phyloP scores from a whole-genome alignment of 2,329 filamentous ascomycete species.

The Hypoxylon sp. region DNA sequence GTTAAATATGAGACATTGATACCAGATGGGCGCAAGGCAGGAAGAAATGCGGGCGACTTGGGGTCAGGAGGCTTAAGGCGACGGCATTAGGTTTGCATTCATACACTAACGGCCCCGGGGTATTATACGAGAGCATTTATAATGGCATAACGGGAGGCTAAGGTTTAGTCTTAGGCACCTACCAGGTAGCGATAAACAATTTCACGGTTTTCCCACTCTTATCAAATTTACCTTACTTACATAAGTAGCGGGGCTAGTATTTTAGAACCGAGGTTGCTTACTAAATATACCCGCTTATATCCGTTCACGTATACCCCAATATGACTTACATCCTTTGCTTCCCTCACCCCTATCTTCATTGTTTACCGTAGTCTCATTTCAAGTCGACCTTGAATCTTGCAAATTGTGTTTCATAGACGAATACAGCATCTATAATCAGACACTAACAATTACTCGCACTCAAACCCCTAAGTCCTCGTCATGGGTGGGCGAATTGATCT shows the following conservation, averaged over 20 bases:
- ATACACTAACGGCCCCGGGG: slow-evolving; percentile 8
- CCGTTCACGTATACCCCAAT: not conserved
- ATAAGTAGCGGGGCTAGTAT: slow-evolving; percentile 24
- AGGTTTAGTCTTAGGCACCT: not conserved
- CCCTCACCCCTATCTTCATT: not conserved
- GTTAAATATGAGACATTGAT: slow-evolving; percentile 5
- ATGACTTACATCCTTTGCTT: not conserved
- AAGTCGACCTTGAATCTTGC: not conserved
- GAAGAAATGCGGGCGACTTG: not conserved
- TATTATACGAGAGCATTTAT: slow-evolving; percentile 17
- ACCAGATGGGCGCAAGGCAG: slow-evolving; percentile 20
- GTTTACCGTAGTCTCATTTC: not conserved
- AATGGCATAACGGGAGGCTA: slow-evolving; percentile 26
- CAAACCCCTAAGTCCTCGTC: slow-evolving; percentile 28
- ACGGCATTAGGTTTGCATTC: slow-evolving; percentile 33
- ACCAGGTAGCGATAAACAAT: slow-evolving; percentile 5
- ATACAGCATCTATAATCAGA: not conserved
- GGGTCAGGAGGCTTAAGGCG: slow-evolving; percentile 3
- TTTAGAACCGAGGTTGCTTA: slow-evolving; percentile 34
- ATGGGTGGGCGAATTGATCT: slow-evolving; percentile 76
- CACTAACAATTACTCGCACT: not conserved
- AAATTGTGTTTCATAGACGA: not conserved
- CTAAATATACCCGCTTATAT: slow-evolving; percentile 16
- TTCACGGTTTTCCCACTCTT: slow-evolving; percentile 26
- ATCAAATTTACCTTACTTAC: slow-evolving; percentile 8